Base-by-base conservation (phyloP, 345 rosid genomes). In the Dipteronia dyeriana region DNA sequence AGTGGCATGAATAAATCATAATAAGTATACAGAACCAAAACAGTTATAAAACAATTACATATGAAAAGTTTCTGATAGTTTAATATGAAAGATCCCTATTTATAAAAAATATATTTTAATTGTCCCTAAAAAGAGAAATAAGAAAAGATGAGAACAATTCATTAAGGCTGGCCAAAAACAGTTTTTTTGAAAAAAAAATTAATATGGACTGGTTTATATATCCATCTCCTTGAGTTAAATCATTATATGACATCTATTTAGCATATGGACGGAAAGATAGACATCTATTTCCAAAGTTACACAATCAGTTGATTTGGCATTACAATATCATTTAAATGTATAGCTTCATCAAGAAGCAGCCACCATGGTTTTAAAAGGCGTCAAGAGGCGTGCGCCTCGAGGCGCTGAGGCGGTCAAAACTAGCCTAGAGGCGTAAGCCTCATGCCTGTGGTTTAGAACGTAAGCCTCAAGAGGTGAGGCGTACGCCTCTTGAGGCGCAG, bases 1-100 rank as follows among this genome's bases (percentile, higher is more conserved):
- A 85, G 69, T 29, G 22, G 62, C 10, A 62, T 23, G 34, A 63
- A 60, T n/a, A 69, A 23, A 31, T 56, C 47, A 34, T 23, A 25
- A 63, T 64, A 43, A 38, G 53, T 22, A 19, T 22, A 45, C 3
- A 41, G 5, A 43, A 64, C 26, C 34, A 49, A 34, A 61, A 25
- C 10, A 19, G 9, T 41, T 13, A 22, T 62, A 43, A 62, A 68
- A 72, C 45, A 29, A 25, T 38, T 29, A 17, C 66, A 66, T 39
- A 13, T 16, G 17, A 43, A 49, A 31, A 10, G 17, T 17, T 49
- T 75, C 47, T 51, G 20, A 19, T 61, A 49, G 20, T 56, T 4
- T 56, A 57, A 7, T 13, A 11, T 5, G 56, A 45, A 47, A 62
- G 45, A 26, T 26, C 14, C 25, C 1, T 29, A 41, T 73, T 41